Evolutionary conservation across 1,284 basidiomycete genomes (phyloP).

Genomic region (Ganoderma multipileum): DNA sequence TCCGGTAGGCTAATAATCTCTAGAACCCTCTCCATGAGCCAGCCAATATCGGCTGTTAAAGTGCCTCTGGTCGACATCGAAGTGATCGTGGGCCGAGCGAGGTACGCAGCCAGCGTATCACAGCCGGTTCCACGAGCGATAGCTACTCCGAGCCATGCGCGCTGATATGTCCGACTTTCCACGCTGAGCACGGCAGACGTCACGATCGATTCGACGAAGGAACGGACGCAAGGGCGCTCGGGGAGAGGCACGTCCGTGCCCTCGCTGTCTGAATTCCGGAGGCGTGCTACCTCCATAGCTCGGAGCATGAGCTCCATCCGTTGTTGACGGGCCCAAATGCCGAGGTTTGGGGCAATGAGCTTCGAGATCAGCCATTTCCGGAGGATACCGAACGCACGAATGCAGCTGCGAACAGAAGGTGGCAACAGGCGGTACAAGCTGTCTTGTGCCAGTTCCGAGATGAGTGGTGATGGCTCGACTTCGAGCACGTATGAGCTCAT

Average conservation of each 20-base stretch:
- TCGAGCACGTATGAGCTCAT: constrained; percentile 76
- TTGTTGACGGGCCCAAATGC: constrained; percentile 65
- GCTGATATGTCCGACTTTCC: constrained; percentile 74
- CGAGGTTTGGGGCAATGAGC: constrained; percentile 66
- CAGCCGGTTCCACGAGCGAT: constrained; percentile 59
- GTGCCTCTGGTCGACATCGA: constrained; percentile 53
- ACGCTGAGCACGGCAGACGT: constrained; percentile 75
- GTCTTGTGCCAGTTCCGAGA: constrained; percentile 73
- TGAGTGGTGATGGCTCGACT: constrained; percentile 71
- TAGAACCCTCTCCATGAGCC: constrained; percentile 80
- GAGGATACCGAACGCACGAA: constrained; percentile 75
- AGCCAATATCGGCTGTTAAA: constrained; percentile 78
- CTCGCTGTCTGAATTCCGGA: constrained; percentile 57
- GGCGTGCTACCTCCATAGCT: constrained; percentile 73
- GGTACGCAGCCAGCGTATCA: constrained; percentile 64
- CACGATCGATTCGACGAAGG: constrained; percentile 78
- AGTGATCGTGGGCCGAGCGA: constrained; percentile 56
- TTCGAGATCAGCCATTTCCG: constrained; percentile 80
- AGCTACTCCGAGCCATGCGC: constrained; percentile 78
- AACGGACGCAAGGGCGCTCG: constrained; percentile 68
- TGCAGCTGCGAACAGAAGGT: constrained; percentile 73
- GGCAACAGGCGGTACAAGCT: constrained; percentile 75
- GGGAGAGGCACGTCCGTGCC: constrained; percentile 39
- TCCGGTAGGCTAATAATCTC: constrained; percentile 80
- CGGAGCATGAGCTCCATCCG: constrained; percentile 75